Conservation (phyloP, 441 rosid genomes). For the Euphorbia celastroides region DNA sequence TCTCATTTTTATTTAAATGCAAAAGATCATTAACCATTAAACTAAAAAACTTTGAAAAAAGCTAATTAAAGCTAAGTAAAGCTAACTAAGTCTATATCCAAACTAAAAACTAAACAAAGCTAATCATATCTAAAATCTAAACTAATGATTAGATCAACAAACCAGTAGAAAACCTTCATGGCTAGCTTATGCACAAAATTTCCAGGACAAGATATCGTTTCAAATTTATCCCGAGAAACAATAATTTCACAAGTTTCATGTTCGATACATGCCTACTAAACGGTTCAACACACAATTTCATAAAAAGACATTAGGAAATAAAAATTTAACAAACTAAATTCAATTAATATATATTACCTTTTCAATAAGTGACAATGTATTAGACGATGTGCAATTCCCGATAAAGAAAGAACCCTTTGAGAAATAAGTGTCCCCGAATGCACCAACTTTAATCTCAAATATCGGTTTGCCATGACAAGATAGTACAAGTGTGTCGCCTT, state of each 20-base stretch:
- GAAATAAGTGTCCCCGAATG: conserved; percentile 52
- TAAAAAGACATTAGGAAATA: no score
- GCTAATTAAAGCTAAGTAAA: no score
- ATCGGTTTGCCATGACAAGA: conserved; percentile 47
- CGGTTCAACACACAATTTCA: no score
- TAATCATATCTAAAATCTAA: no score
- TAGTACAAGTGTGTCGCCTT: conserved; percentile 36
- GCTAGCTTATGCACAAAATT: conserved; percentile 31
- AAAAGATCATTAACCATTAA: no score
- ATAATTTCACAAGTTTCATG: conserved; percentile 36
- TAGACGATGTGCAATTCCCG: conserved; percentile 40
- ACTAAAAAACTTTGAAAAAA: no score
- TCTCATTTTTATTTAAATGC: no score
- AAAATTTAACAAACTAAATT: no score
- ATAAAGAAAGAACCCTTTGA: conserved; percentile 33
- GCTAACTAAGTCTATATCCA: no score
- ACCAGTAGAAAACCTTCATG: conserved; percentile 40
- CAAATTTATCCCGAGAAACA: conserved; percentile 30
- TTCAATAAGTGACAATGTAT: conserved; percentile 12
- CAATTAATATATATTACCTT: no score
- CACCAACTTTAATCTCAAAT: conserved; percentile 37
- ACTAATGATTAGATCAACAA: not conserved
- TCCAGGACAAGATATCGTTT: conserved; percentile 25
- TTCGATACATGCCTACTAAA: conserved; percentile 45
- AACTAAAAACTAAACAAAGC: no score